These are phyloP conservation scores for Syzygium grande DNA, from an alignment of 345 rosid genomes.

Conservation along the genomic window DNA sequence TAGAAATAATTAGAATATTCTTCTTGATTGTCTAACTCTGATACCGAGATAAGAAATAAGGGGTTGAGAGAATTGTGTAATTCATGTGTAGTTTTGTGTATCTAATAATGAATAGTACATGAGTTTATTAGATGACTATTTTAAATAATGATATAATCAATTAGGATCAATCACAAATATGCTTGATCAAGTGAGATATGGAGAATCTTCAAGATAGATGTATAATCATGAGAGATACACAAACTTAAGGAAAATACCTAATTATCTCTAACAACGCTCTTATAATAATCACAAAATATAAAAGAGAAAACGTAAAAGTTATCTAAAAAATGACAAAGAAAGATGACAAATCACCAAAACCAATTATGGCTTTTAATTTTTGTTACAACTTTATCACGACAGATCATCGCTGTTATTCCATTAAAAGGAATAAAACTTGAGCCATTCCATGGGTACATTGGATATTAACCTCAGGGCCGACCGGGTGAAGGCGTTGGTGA, in stretches of 20 bases:
- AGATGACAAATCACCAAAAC: background rate
- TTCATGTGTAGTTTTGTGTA: background rate
- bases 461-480: conserved; percentile 27
- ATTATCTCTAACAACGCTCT: background rate
- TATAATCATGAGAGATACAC: background rate
- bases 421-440: too few species aligned
- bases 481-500: conserved; percentile 55
- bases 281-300: background rate
- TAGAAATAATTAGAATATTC: background rate
- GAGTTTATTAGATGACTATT: background rate
- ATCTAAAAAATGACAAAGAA: background rate
- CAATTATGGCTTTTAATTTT: background rate
- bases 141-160: too few species aligned
- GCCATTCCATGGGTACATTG: too few species aligned
- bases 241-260: background rate
- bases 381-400: background rate
- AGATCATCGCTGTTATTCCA: background rate
- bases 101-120: background rate
- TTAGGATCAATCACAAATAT: too few species aligned
- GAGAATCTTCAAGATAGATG: too few species aligned
- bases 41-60: background rate
- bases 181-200: too few species aligned
- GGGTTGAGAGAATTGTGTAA: background rate
- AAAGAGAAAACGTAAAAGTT: background rate
- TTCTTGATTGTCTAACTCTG: background rate